phyloP scores from a whole-genome alignment of 2,329 filamentous ascomycete species.

The Saccharata proteae region DNA sequence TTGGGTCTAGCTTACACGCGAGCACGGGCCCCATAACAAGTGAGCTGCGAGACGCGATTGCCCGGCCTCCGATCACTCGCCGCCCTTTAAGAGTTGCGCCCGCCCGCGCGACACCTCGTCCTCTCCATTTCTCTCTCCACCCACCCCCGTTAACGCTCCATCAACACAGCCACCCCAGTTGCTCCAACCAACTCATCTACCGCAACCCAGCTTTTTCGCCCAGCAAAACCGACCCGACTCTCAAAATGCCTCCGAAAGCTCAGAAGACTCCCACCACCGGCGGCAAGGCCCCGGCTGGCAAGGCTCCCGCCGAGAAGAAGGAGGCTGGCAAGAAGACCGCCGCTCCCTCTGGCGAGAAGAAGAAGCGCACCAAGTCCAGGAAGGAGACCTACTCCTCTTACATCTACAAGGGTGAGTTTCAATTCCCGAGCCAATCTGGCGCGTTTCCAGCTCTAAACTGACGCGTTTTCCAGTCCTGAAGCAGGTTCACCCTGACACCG shows the following conservation, averaged over 20 bases:
- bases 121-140: slow-evolving; percentile 29
- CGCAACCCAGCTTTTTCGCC: slow-evolving; percentile 17
- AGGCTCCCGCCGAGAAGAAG: slow-evolving; percentile 93
- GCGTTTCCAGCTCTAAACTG: slow-evolving; percentile 14
- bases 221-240: slow-evolving; percentile 10
- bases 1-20: slow-evolving; percentile 8
- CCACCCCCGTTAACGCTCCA: slow-evolving; percentile 11
- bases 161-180: slow-evolving; percentile 13
- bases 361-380: slow-evolving; percentile 99
- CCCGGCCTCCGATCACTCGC: slow-evolving; percentile 9
- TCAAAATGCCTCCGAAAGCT: slow-evolving; percentile 92
- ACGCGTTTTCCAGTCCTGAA: slow-evolving; percentile 67
- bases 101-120: slow-evolving; percentile 27
- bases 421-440: slow-evolving; percentile 10
- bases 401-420: slow-evolving; percentile 91
- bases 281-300: slow-evolving; percentile 78
- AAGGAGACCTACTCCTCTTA: slow-evolving; percentile 99
- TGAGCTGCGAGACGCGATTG: slow-evolving; percentile 11
- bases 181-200: slow-evolving; percentile 8
- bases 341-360: slow-evolving; percentile 91
- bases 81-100: slow-evolving; percentile 26
- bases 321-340: slow-evolving; percentile 99
- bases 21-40: slow-evolving; percentile 17
- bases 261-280: slow-evolving; percentile 94
- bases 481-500: slow-evolving; percentile 99